phyloP scores from a whole-genome alignment of 2,329 filamentous ascomycete genomes.

The Aspergillus tamarii region DNA sequence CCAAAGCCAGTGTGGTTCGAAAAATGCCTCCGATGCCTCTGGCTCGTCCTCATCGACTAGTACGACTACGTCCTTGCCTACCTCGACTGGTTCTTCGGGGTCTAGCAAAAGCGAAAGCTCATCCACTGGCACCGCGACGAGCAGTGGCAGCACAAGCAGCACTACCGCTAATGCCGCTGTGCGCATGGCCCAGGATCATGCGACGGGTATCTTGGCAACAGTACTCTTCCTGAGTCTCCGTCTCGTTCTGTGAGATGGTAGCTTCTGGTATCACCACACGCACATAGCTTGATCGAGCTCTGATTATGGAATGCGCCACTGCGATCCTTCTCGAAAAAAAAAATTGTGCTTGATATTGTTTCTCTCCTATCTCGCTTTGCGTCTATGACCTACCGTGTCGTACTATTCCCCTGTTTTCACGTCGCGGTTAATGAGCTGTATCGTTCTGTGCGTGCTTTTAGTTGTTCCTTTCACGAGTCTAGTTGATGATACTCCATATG shows the following conservation, averaged over 20 bases:
- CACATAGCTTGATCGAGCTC: neutral
- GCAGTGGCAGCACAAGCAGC: slow-evolving; percentile 29
- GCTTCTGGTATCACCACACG: neutral
- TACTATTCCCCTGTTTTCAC: slow-evolving; percentile 14
- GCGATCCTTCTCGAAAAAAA: neutral
- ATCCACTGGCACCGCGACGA: slow-evolving; percentile 29
- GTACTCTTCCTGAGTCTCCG: slow-evolving; percentile 61
- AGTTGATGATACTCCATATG: neutral
- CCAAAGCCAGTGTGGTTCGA: slow-evolving; percentile 55
- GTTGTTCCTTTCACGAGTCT: slow-evolving; percentile 7
- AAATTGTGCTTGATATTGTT: neutral
- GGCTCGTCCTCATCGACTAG: slow-evolving; percentile 32
- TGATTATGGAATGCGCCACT: neutral
- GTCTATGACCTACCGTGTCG: slow-evolving; percentile 8
- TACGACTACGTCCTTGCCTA: slow-evolving; percentile 32
- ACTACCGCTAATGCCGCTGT: slow-evolving; percentile 49
- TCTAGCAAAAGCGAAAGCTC: slow-evolving; percentile 26
- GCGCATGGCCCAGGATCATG: slow-evolving; percentile 52
- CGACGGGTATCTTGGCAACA: slow-evolving; percentile 55
- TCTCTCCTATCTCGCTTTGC: neutral
- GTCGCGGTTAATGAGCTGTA: slow-evolving; percentile 10
- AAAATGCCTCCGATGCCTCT: slow-evolving; percentile 45
- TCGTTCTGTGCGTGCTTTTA: slow-evolving; percentile 10
- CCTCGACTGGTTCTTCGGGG: slow-evolving; percentile 34
- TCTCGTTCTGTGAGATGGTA: slow-evolving; percentile 54